Conservation (phyloP, 2,329 filamentous ascomycete genomes). For the Zymoseptoria tritici region DNA sequence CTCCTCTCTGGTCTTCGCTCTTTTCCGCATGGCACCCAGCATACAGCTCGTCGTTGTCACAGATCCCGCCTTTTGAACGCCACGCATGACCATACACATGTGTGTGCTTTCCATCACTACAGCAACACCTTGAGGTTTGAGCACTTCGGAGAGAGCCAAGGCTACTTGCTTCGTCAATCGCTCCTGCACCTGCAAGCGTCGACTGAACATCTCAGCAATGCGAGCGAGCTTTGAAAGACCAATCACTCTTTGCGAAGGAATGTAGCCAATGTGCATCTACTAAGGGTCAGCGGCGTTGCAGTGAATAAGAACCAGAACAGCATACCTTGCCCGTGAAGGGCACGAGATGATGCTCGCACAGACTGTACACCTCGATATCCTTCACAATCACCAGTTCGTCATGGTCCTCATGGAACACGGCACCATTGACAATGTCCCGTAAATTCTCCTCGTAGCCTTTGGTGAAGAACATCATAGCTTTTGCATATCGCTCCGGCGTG, state of each 20-base stretch:
- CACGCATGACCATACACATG: conserved; percentile 97
- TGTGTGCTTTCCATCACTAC: conserved; percentile 97
- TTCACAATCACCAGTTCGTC: conserved; percentile 97
- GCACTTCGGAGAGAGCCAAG: conserved; percentile 82
- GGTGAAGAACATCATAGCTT: conserved; percentile 92
- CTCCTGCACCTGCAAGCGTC: conserved; percentile 91
- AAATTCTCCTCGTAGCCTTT: conserved; percentile 96
- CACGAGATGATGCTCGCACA: conserved; percentile 96
- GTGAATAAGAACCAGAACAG: neutral
- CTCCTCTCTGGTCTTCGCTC: conserved; percentile 90
- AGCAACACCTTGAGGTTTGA: conserved; percentile 88
- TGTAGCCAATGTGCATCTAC: conserved; percentile 98
- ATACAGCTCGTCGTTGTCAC: conserved; percentile 95
- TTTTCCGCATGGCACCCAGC: conserved; percentile 88
- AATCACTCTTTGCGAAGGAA: conserved; percentile 82
- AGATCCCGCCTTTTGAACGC: conserved; percentile 84
- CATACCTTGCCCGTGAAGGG: conserved; percentile 87
- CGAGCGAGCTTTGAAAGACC: conserved; percentile 92
- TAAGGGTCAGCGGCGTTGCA: neutral
- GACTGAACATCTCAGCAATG: conserved; percentile 94
- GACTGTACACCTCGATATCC: conserved; percentile 88
- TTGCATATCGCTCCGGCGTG: conserved; percentile 80
- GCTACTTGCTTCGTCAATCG: conserved; percentile 94
- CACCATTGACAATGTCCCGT: conserved; percentile 81
- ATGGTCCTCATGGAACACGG: conserved; percentile 93